These are phyloP conservation scores for Steccherinum ochraceum DNA, from an alignment of 768 basidiomycete genomes.

Conservation along the genomic window DNA sequence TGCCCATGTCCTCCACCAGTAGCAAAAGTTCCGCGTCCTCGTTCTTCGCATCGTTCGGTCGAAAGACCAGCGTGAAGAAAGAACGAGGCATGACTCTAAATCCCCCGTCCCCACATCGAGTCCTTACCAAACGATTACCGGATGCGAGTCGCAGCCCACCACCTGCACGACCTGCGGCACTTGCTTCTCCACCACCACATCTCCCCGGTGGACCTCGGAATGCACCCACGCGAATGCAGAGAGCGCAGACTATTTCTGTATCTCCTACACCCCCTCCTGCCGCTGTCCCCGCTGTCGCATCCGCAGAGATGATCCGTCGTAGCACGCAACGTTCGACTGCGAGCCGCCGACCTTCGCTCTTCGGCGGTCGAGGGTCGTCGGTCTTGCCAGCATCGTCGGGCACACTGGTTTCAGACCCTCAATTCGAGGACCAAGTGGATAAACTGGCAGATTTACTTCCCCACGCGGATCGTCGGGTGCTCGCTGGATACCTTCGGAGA, in stretches of 20 bases:
- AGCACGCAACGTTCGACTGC: conserved; percentile 26
- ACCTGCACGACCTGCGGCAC: conserved; percentile 19
- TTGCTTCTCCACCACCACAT: conserved; percentile 31
- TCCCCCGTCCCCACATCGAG: conserved; percentile 27
- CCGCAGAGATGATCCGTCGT: conserved; percentile 1
- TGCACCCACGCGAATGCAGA: conserved; percentile 48
- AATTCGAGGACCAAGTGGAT: conserved; percentile 64
- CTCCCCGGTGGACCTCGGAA: conserved; percentile 76
- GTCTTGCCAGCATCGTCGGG: conserved; percentile 3
- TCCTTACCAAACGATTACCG: conserved; percentile 33
- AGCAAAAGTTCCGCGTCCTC: conserved; percentile 41
- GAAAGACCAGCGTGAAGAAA: conserved; percentile 55
- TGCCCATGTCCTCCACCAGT: conserved; percentile 14
- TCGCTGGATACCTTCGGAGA: conserved; percentile 66
- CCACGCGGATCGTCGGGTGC: conserved; percentile 58
- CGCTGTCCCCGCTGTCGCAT: conserved; percentile 24
- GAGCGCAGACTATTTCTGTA: conserved; percentile 63
- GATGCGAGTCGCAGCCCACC: conserved; percentile 21
- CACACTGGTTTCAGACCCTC: conserved; percentile 26
- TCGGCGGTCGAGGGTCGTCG: conserved; percentile 15
- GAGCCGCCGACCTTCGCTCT: conserved; percentile 24
- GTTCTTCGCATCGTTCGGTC: conserved; percentile 71
- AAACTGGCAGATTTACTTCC: conserved; percentile 67
- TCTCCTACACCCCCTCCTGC: conserved; percentile 24
- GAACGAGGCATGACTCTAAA: conserved; percentile 22